These are phyloP conservation scores for Adansonia gregorii DNA, from an alignment of 441 rosid genomes.

Conservation along the genomic window DNA sequence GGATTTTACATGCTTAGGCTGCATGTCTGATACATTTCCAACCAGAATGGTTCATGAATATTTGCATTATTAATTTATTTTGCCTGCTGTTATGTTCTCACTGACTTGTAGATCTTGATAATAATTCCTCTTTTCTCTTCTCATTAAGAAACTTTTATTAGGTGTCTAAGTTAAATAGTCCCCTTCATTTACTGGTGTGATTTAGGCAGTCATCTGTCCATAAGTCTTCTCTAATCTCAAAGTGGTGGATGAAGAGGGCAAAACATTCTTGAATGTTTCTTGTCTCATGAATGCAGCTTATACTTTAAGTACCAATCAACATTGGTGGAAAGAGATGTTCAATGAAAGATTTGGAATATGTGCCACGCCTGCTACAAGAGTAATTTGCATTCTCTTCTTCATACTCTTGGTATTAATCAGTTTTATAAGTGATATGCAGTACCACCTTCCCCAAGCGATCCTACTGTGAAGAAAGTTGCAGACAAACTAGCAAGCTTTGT, in stretches of 20 bases:
- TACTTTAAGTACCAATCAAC: slow-evolving; percentile 77
- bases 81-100: not conserved
- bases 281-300: slow-evolving; percentile 97
- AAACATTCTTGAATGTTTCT: slow-evolving; percentile 74
- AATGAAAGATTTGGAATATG: slow-evolving; percentile 88
- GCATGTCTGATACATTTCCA: not conserved
- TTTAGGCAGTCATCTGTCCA: slow-evolving; percentile 31
- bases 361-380: slow-evolving; percentile 92
- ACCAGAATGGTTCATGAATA: not conserved
- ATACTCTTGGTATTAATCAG: slow-evolving; percentile 96
- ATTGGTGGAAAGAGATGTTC: slow-evolving; percentile 93
- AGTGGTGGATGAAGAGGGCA: slow-evolving; percentile 48
- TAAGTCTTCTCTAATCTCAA: slow-evolving; percentile 43
- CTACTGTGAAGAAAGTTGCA: slow-evolving; percentile 93
- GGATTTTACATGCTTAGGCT: slow-evolving; percentile 22
- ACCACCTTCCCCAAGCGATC: slow-evolving; percentile 82
- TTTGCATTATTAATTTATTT: not conserved
- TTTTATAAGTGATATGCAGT: slow-evolving; percentile 99
- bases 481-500: slow-evolving; percentile 97
- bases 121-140: not conserved
- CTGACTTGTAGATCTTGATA: not conserved
- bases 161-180: slow-evolving; percentile 25
- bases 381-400: slow-evolving; percentile 96
- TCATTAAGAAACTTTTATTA: not conserved
- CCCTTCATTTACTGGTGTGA: slow-evolving; percentile 21